Conservation (phyloP, 1,284 basidiomycete species). For the Sporisorium exsertum region DNA sequence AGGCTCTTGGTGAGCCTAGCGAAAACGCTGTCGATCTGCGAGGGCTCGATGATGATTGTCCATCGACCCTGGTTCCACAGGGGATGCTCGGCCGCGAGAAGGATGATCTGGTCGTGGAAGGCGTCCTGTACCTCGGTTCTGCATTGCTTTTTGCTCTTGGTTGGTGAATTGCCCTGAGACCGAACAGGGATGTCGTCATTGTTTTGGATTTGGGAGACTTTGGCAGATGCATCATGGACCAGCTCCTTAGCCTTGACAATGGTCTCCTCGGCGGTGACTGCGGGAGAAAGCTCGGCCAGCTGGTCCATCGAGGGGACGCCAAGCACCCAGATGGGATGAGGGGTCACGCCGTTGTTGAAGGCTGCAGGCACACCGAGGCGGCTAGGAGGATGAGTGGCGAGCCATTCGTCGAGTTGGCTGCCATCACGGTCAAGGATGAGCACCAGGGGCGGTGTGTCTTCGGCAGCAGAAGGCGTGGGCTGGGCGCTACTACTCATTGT, state of each 20-base stretch:
- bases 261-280: neutral
- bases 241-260: slow-evolving; percentile 20
- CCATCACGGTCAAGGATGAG: slow-evolving; percentile 11
- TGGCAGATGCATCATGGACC: neutral
- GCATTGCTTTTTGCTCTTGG: slow-evolving; percentile 36
- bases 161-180: slow-evolving; percentile 1
- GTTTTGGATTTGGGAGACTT: slow-evolving; percentile 17
- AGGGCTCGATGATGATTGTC: slow-evolving; percentile 23
- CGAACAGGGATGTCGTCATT: slow-evolving; percentile 22
- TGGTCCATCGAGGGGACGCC: slow-evolving; percentile 5
- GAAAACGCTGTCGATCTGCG: slow-evolving; percentile 22
- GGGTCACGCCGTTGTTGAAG: slow-evolving; percentile 11
- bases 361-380: slow-evolving; percentile 17
- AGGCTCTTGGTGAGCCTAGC: slow-evolving; percentile 20
- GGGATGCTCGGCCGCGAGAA: slow-evolving; percentile 18
- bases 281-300: slow-evolving; percentile 20
- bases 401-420: slow-evolving; percentile 19
- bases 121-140: slow-evolving; percentile 23
- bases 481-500: neutral
- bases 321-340: slow-evolving; percentile 19
- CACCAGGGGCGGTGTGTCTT: slow-evolving; percentile 11
- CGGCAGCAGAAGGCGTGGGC: neutral
- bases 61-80: slow-evolving; percentile 37
- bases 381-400: slow-evolving; percentile 16
- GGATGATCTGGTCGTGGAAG: slow-evolving; percentile 34